Conservation (phyloP, 1,139 yeast genomes). For the Candida dubliniensis region DNA sequence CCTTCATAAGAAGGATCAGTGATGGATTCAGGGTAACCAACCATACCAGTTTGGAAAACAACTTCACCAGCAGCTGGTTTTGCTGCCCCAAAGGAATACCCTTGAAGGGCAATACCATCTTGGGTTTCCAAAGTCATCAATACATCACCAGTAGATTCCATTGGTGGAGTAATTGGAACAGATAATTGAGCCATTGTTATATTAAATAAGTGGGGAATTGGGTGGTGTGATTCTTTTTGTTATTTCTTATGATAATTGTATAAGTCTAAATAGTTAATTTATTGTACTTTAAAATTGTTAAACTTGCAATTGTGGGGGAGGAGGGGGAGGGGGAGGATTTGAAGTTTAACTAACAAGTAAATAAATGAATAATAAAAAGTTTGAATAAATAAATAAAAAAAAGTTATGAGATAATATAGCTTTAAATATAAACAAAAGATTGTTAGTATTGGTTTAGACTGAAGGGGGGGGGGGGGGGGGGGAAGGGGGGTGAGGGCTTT, state of each 20-base stretch:
- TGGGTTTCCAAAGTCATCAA: conserved; percentile 89
- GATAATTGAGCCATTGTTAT: conserved; percentile 30
- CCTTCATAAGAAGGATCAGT: conserved; percentile 99
- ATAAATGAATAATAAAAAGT: too few relatives aligned
- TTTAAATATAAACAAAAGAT: too few relatives aligned
- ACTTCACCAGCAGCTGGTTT: conserved; percentile 92
- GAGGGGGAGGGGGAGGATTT: too few relatives aligned
- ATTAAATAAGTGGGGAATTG: too few relatives aligned
- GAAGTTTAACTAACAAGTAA: too few relatives aligned
- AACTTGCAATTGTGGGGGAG: too few relatives aligned
- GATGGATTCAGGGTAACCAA: conserved; percentile 97
- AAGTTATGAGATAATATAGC: too few relatives aligned
- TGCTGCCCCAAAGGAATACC: conserved; percentile 97
- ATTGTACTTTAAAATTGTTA: neutral
- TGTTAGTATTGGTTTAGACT: too few relatives aligned
- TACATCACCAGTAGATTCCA: conserved; percentile 77
- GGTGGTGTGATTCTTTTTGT: neutral
- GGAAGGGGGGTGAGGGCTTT: too few relatives aligned
- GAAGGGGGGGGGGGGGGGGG: too few relatives aligned
- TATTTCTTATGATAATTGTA: neutral
- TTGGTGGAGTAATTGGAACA: conserved; percentile 85
- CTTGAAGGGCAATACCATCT: conserved; percentile 87
- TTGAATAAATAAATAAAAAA: too few relatives aligned
- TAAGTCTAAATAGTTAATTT: neutral
- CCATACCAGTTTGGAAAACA: conserved; percentile 99